Base-by-base conservation (phyloP, 176 grass and related monocot species). In the Carex cristatella region DNA sequence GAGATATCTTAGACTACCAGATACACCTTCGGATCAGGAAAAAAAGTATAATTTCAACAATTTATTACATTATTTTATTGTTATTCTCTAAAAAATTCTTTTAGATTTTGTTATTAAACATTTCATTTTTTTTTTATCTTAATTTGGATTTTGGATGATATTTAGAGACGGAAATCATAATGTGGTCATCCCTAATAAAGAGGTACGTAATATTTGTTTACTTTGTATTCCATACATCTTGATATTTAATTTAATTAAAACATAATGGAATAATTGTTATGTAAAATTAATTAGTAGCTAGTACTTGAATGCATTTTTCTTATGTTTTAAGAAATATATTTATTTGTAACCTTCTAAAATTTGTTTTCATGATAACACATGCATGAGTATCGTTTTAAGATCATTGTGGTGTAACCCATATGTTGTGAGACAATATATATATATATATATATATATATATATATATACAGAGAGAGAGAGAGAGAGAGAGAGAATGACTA, bases 1-100 rank as follows among this genome's bases (percentile, higher is more conserved):
- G 0, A 92, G 86, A 61, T 94, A 92, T 63, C 84, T 94, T 32
- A 87, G 83, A 55, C 84, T 85, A 40, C 88, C 88, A 3, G 93
- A 94, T 61, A 81, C 82, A 88, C 18, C 69, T 14, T 28, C 51
- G 84, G 90, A 90, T 88, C 86, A 48, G 57, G 31, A 35, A 33
- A 40, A 23, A 28, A 28, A 5, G 31, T 16, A 73, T 71, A 51
- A 46, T 51, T 61, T 16, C 46, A 40, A 15, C 11, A 23, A 48
- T 58, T 11, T 32, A 14, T 30, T 53, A 51, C 48, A 51, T 51
- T 13, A 30, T 76, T 15, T 1, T 71, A 37, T 54, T 38, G 7
- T 7, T 40, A 40, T 40, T 46, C 10, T 75, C 70, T 16, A 62
- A 59, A 48, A 48, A 48, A 10, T 2, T 60, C 7, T 69, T 69